phyloP scores from a whole-genome alignment of 768 basidiomycete species.

The Suillus tomentosus region DNA sequence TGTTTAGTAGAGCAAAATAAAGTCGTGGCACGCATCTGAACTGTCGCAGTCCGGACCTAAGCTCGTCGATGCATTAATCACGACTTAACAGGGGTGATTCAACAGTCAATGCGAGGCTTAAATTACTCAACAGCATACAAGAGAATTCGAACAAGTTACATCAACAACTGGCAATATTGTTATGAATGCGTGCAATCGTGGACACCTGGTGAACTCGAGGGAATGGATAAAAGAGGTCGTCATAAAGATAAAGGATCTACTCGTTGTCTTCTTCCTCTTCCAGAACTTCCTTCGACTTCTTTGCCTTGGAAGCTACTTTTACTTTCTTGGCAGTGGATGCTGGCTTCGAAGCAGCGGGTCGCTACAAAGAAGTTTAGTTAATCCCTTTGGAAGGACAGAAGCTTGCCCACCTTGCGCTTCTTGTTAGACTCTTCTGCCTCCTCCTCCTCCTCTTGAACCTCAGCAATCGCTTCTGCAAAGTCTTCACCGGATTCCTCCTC shows the following conservation, averaged over 20 bases:
- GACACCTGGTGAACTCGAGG: not conserved
- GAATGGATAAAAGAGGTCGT: not conserved
- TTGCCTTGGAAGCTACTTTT: conserved; percentile 31
- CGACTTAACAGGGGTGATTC: not conserved
- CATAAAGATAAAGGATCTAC: conserved; percentile 12
- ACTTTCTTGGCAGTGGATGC: conserved; percentile 44
- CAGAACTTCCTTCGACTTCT: conserved; percentile 47
- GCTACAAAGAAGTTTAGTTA: conserved; percentile 30
- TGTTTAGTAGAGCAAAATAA: not conserved
- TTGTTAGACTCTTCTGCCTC: conserved; percentile 43
- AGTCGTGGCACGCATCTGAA: not conserved
- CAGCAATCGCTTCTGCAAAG: conserved; percentile 45
- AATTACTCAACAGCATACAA: conserved; percentile 8
- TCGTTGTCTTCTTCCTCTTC: conserved; percentile 47
- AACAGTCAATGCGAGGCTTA: not conserved
- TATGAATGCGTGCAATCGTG: conserved; percentile 5
- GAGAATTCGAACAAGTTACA: conserved; percentile 1
- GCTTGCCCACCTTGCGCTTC: conserved; percentile 67
- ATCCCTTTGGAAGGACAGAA: conserved; percentile 5
- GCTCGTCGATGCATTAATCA: no score
- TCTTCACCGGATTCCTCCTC: conserved; percentile 50
- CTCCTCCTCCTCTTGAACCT: conserved; percentile 49
- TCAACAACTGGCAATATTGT: not conserved
- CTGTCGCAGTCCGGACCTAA: not conserved
- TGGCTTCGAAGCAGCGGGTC: conserved; percentile 46